Evolutionary conservation across 805 yeast genomes (phyloP).

Genomic region (Wickerhamiella brachini): DNA sequence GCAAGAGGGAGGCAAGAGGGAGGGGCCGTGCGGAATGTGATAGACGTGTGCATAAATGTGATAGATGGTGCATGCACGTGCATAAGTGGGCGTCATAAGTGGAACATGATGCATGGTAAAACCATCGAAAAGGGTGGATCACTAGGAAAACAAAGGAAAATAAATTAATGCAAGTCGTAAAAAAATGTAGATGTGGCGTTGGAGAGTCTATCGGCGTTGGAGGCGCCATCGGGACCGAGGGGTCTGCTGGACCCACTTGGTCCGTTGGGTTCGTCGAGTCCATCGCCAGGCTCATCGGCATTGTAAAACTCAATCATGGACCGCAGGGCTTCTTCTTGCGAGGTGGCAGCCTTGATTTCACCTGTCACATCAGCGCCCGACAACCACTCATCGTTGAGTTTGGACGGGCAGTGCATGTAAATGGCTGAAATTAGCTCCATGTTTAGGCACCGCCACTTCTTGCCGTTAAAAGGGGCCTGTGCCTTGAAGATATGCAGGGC

Average conservation of each 20-base stretch:
- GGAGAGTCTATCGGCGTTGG: not conserved
- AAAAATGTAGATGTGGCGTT: not conserved
- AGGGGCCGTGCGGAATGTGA: not conserved
- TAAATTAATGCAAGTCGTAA: not conserved
- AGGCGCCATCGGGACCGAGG: too few relatives aligned
- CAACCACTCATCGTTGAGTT: constrained; percentile 76
- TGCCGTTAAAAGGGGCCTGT: constrained; percentile 78
- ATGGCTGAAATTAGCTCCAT: constrained; percentile 89
- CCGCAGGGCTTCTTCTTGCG: constrained; percentile 74
- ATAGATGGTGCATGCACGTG: too few relatives aligned
- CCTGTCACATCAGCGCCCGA: constrained; percentile 66
- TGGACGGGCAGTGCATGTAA: constrained; percentile 57
- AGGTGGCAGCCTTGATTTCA: constrained; percentile 62
- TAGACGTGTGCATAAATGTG: not conserved
- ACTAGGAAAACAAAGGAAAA: too few relatives aligned
- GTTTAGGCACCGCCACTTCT: constrained; percentile 84
- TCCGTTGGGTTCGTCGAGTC: too few relatives aligned
- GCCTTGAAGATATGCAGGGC: constrained; percentile 62
- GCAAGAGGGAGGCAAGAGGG: not conserved
- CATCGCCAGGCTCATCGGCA: not conserved
- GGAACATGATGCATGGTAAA: too few relatives aligned
- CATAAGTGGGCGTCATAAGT: too few relatives aligned
- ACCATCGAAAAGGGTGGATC: too few relatives aligned
- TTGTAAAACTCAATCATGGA: constrained; percentile 61
- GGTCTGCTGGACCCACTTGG: too few relatives aligned